A percentile compares a stretch with the other conserved stretches of the same genome.
Evolutionary conservation across 1,284 basidiomycete species (phyloP).

Genomic region (Apiotrichum sp.): DNA sequence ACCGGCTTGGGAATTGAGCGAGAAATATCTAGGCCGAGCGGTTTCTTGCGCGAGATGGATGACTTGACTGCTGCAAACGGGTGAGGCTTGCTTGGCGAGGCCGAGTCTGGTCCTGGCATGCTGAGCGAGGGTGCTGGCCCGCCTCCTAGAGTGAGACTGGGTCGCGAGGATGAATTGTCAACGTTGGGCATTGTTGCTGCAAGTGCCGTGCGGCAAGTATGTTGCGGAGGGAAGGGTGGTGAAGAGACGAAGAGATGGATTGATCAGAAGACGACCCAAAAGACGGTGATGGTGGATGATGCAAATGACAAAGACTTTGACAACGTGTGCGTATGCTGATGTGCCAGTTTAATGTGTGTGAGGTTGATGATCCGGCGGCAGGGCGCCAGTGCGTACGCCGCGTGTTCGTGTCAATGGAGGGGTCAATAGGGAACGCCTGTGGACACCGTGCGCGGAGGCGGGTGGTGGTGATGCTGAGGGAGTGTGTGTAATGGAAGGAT

Average conservation of each 20-base stretch:
- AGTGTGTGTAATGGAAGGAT: too few species aligned
- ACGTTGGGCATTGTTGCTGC: slow-evolving; percentile 2
- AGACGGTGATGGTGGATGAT: too few species aligned
- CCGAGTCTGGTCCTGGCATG: background rate
- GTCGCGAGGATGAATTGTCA: background rate
- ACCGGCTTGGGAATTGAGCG: slow-evolving; percentile 34
- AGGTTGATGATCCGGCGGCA: too few species aligned
- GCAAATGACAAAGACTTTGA: too few species aligned
- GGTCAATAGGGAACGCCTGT: too few species aligned
- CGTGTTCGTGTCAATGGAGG: too few species aligned
- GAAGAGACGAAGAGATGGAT: background rate
- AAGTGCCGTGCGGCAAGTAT: background rate
- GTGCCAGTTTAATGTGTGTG: too few species aligned
- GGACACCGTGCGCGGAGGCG: too few species aligned
- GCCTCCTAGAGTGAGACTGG: background rate
- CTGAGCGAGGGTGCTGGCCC: background rate
- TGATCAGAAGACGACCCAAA: background rate
- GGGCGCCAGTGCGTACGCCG: too few species aligned
- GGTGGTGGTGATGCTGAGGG: too few species aligned
- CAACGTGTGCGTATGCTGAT: too few species aligned
- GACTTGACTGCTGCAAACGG: slow-evolving; percentile 22
- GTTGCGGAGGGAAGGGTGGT: background rate
- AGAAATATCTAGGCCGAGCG: slow-evolving; percentile 40
- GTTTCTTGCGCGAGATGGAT: slow-evolving; percentile 43
- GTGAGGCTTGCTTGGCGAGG: background rate